Percentiles rank a stretch among this genome's conserved stretches.
phyloP scores from a whole-genome alignment of 306 rosid species.

The Vigna unguiculata region DNA sequence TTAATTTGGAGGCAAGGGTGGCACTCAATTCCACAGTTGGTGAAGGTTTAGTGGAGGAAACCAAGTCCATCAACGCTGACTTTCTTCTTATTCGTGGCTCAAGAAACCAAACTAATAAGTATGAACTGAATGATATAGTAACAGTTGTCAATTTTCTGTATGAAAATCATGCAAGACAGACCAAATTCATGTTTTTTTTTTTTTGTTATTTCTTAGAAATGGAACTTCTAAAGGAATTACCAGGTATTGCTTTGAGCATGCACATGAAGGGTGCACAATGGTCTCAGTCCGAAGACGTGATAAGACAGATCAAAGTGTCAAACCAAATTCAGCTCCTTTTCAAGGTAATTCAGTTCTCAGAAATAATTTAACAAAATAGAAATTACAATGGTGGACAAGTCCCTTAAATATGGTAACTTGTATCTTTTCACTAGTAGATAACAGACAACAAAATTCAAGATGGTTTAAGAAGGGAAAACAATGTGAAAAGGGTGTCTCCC shows the following conservation, averaged over 20 bases:
- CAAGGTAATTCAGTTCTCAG: constrained; percentile 59
- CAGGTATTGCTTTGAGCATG: constrained; percentile 73
- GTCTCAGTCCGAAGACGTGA: constrained; percentile 60
- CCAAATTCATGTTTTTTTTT: not conserved
- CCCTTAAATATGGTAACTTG: constrained; percentile 8
- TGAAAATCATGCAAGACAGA: not conserved
- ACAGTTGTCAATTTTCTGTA: not conserved
- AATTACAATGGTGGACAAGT: not conserved
- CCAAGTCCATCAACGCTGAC: constrained; percentile 68
- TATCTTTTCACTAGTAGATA: constrained; percentile 44
- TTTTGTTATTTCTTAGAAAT: constrained; percentile 23
- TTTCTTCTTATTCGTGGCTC: constrained; percentile 77
- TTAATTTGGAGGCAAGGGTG: constrained; percentile 90
- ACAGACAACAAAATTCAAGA: constrained; percentile 44
- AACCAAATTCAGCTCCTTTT: constrained; percentile 47
- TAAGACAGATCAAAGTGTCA: constrained; percentile 43
- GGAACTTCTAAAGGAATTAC: constrained; percentile 56
- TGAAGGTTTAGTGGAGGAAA: constrained; percentile 72
- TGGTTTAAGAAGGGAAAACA: constrained; percentile 39
- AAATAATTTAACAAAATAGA: constrained; percentile 4
- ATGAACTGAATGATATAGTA: constrained; percentile 23
- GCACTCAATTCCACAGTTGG: constrained; percentile 66
- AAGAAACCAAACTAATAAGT: constrained; percentile 66
- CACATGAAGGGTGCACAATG: constrained; percentile 65
- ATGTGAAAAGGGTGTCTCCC: constrained; percentile 46